Conservation (phyloP, 1,139 yeast species). For the Sugiyamaella xylanicola region DNA sequence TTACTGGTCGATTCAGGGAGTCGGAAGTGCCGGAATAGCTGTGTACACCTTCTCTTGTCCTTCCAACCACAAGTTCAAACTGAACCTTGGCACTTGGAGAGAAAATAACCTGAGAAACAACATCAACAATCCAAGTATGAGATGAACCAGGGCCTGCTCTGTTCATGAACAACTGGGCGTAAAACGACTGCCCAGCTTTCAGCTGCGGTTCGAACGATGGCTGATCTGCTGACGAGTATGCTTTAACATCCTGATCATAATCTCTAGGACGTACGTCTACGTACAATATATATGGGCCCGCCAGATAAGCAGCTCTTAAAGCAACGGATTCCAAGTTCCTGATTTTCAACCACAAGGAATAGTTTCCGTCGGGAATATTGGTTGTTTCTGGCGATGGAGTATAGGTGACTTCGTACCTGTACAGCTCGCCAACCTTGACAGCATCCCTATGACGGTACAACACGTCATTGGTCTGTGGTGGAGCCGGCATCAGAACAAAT, state of each 20-base stretch:
- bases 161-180: conserved; percentile 53
- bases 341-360: conserved; percentile 60
- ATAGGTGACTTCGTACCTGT: conserved; percentile 52
- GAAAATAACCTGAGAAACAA: conserved; percentile 82
- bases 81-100: conserved; percentile 67
- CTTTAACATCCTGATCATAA: conserved; percentile 59
- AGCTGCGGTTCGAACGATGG: conserved; percentile 76
- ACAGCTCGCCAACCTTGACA: conserved; percentile 60
- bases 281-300: conserved; percentile 89
- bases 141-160: conserved; percentile 48
- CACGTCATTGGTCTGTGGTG: neutral
- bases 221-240: conserved; percentile 67
- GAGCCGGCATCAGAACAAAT: neutral
- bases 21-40: conserved; percentile 16
- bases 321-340: conserved; percentile 75
- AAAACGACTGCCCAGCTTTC: conserved; percentile 66
- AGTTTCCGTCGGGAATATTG: conserved; percentile 10
- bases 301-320: conserved; percentile 80
- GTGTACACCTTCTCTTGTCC: conserved; percentile 49
- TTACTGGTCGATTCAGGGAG: neutral
- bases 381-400: conserved; percentile 39
- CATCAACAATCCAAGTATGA: conserved; percentile 81
- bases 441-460: conserved; percentile 47
- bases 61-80: conserved; percentile 68
- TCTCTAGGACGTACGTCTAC: conserved; percentile 74